Evolutionary conservation across 2,329 filamentous ascomycete genomes (phyloP).

Genomic region (Daldinia sp.): DNA sequence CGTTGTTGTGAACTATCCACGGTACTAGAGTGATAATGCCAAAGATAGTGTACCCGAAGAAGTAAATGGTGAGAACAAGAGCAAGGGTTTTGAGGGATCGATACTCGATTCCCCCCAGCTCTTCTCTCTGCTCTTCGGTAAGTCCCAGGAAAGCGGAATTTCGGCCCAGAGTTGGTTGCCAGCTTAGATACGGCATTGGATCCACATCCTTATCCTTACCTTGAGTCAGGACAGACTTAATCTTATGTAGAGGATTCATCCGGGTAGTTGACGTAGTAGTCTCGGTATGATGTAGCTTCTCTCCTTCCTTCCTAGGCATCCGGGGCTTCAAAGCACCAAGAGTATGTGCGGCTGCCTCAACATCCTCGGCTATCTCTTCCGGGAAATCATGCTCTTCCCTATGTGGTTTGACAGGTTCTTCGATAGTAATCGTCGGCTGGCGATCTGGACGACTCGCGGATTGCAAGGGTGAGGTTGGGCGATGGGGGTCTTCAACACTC

Average conservation of each 20-base stretch:
- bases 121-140: conserved; percentile 89
- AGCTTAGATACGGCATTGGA: conserved; percentile 87
- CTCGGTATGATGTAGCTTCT: conserved; percentile 48
- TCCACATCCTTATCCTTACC: conserved; percentile 61
- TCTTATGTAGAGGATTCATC: conserved; percentile 56
- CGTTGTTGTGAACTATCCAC: conserved; percentile 75
- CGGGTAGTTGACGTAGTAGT: conserved; percentile 45
- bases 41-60: conserved; percentile 81
- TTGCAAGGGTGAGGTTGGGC: conserved; percentile 21
- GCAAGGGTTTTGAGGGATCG: conserved; percentile 87
- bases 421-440: conserved; percentile 70
- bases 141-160: conserved; percentile 93
- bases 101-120: conserved; percentile 96
- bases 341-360: conserved; percentile 52
- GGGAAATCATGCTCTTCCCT: conserved; percentile 40
- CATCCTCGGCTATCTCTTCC: conserved; percentile 53
- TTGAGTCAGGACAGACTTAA: conserved; percentile 65
- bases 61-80: conserved; percentile 80
- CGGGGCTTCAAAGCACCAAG: conserved; percentile 55
- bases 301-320: conserved; percentile 52
- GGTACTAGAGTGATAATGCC: conserved; percentile 77
- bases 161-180: conserved; percentile 88
- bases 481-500: conserved; percentile 35
- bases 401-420: conserved; percentile 64
- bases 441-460: conserved; percentile 47